A percentile compares a stretch with the other conserved stretches of the same genome.
These are phyloP conservation scores for Deuterostichococcus epilithicus DNA, from an alignment of 139 green algal species.

Conservation along the genomic window DNA sequence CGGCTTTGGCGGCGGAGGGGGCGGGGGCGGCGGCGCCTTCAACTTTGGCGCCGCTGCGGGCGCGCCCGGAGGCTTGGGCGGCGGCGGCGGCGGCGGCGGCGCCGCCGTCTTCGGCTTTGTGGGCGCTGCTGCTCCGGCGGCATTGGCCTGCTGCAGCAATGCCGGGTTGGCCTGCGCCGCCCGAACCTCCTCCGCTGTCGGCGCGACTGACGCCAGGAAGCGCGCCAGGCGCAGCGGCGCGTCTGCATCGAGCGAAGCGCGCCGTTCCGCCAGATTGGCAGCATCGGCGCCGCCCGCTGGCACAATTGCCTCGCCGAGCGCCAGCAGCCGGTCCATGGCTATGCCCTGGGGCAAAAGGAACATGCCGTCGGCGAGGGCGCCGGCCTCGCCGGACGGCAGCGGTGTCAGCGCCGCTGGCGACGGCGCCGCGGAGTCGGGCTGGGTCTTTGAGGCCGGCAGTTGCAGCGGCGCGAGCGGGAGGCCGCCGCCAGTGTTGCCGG, in stretches of 20 bases:
- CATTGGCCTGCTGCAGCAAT: not conserved
- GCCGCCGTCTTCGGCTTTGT: not conserved
- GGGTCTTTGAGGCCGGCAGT: not conserved
- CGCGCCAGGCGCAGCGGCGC: not conserved
- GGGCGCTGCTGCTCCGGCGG: not conserved
- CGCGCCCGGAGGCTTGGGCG: not conserved
- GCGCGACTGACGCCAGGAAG: not conserved
- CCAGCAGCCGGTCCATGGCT: not conserved
- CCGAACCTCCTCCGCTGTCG: not conserved
- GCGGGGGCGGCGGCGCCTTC: constrained; percentile 23
- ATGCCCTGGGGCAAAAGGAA: not conserved
- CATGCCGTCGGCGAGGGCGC: too few relatives aligned
- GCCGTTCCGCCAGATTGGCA: not conserved
- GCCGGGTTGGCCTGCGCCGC: not conserved
- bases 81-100: not conserved
- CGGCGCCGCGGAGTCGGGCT: not conserved
- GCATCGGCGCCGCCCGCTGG: not conserved
- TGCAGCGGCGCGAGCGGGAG: not conserved
- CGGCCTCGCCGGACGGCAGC: not conserved
- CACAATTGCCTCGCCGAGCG: not conserved
- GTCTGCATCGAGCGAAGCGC: not conserved
- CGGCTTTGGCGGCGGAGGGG: constrained; percentile 24
- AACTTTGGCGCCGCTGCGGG: constrained; percentile 1
- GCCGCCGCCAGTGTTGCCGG: too few relatives aligned
- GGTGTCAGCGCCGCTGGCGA: not conserved